A percentile compares a stretch with the other conserved stretches of the same genome.
Conservation (phyloP, 805 yeast species). For the Schwanniomyces pseudopolymorphus region DNA sequence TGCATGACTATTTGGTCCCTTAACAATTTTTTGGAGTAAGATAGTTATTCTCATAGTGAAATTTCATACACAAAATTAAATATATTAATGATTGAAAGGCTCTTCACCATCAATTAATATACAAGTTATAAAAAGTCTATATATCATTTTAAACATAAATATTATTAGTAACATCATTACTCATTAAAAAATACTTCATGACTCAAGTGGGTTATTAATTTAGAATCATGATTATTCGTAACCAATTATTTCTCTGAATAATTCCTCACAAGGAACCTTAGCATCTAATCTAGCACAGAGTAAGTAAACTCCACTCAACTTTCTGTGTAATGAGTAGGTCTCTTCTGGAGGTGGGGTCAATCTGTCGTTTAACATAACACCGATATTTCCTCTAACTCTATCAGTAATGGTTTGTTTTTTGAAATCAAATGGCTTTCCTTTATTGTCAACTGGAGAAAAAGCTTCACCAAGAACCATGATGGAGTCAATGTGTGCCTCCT, state of each 20-base stretch:
- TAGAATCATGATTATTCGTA: constrained; percentile 18
- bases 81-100: not conserved
- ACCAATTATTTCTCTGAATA: constrained; percentile 77
- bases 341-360: constrained; percentile 98
- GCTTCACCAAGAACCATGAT: constrained; percentile 92
- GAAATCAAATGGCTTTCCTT: constrained; percentile 65
- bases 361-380: constrained; percentile 87
- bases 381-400: constrained; percentile 83
- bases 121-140: constrained; percentile 1
- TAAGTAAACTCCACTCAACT: constrained; percentile 89
- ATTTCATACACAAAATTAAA: not conserved
- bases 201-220: not conserved
- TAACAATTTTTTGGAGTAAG: too few relatives aligned
- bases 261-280: constrained; percentile 71
- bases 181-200: constrained; percentile 3
- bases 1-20: too few relatives aligned
- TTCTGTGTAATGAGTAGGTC: constrained; percentile 93
- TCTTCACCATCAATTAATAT: constrained; percentile 1
- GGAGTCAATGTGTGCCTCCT: constrained; percentile 88
- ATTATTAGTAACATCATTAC: constrained; percentile 5
- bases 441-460: constrained; percentile 54
- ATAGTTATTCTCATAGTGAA: not conserved
- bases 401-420: constrained; percentile 88
- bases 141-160: constrained; percentile 1
- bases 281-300: constrained; percentile 86